Conservation (phyloP, 768 basidiomycete genomes). For the Fomitopsis serialis region DNA sequence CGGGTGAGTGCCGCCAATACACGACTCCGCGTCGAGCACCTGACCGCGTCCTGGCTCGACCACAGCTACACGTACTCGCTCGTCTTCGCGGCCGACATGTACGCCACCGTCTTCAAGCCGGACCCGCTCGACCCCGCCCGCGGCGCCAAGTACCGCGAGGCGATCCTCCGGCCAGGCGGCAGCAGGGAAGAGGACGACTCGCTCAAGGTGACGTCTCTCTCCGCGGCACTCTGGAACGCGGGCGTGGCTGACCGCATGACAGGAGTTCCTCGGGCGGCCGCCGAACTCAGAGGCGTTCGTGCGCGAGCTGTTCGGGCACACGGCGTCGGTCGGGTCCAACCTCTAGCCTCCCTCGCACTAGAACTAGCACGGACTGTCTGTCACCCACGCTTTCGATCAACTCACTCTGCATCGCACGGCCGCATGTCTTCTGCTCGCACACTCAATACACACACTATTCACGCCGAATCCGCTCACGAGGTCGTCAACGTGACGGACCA, state of each 20-base stretch:
- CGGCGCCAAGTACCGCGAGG: conserved; percentile 66
- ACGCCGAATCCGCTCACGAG: no score
- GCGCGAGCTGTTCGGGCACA: conserved; percentile 51
- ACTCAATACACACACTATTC: no score
- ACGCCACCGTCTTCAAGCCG: conserved; percentile 70
- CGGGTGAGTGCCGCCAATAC: conserved; percentile 35
- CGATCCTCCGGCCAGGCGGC: conserved; percentile 70
- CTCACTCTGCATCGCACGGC: no score
- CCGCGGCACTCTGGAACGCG: background rate
- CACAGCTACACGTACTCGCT: conserved; percentile 61
- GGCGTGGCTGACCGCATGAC: background rate
- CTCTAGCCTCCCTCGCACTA: background rate
- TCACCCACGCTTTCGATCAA: no score
- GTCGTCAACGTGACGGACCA: no score
- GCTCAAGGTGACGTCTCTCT: conserved; percentile 45
- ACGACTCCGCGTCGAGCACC: background rate
- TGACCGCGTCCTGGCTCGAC: background rate
- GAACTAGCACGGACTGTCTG: no score
- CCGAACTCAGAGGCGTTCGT: conserved; percentile 76
- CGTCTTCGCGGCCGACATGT: conserved; percentile 56
- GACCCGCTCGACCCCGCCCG: conserved; percentile 68
- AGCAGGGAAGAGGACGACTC: conserved; percentile 77
- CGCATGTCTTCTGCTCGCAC: no score
- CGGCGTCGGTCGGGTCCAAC: background rate
- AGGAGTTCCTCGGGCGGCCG: conserved; percentile 76